Evolutionary conservation across 2,329 filamentous ascomycete species (phyloP).

Genomic region (Penicillium psychrosexuale): DNA sequence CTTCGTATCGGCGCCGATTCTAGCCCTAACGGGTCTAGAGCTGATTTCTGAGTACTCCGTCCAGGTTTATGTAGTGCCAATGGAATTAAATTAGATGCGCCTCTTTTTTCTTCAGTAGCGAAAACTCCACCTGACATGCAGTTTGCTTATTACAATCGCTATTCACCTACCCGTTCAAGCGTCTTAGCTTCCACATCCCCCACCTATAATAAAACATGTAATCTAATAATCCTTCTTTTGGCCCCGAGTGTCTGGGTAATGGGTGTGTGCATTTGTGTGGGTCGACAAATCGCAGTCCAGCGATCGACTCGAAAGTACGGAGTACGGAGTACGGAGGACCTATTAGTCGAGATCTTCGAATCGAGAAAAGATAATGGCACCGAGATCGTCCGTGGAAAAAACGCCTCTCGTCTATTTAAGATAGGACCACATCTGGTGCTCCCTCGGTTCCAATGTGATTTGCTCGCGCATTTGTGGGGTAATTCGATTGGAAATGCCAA

Average conservation of each 20-base stretch:
- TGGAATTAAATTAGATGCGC: background rate
- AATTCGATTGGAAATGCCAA: constrained; percentile 3
- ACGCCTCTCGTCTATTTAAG: background rate
- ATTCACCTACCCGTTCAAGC: background rate
- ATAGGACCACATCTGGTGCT: background rate
- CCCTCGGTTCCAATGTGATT: constrained; percentile 2
- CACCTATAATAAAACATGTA: background rate
- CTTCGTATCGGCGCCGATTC: background rate
- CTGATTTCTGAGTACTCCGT: background rate
- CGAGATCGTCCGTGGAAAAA: background rate
- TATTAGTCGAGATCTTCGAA: too few relatives aligned
- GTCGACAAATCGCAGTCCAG: constrained; percentile 10
- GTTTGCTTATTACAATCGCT: background rate
- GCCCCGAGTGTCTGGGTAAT: constrained; percentile 21
- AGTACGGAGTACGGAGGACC: too few relatives aligned
- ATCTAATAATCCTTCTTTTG: background rate
- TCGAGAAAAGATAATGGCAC: background rate
- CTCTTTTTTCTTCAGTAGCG: background rate
- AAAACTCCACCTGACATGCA: background rate
- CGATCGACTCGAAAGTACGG: constrained; percentile 5
- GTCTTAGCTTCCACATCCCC: background rate
- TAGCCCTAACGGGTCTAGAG: background rate
- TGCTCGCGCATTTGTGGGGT: constrained; percentile 7
- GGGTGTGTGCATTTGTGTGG: constrained; percentile 19
- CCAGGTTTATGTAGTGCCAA: background rate